Evolutionary conservation across 176 grass and related monocot genomes (phyloP).

Genomic region (Carex pumila): DNA sequence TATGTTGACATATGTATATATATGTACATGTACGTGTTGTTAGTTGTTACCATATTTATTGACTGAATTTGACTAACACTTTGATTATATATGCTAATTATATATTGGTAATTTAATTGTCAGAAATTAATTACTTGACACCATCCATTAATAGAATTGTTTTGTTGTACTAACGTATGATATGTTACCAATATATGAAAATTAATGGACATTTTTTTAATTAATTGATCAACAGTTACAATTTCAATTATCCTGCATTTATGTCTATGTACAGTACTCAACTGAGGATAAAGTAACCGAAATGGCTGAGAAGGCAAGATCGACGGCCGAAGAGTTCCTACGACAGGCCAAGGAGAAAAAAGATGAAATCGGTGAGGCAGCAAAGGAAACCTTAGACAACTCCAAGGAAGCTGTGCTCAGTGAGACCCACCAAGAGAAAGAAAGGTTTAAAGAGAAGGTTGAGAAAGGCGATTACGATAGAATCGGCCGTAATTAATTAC

Average conservation of each 20-base stretch:
- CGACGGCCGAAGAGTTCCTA: slow-evolving; percentile 75
- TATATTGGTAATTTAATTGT: background rate
- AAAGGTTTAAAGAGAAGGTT: slow-evolving; percentile 50
- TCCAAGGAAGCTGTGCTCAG: slow-evolving; percentile 53
- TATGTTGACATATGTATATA: too few relatives aligned
- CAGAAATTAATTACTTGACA: background rate
- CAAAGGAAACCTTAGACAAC: slow-evolving; percentile 49
- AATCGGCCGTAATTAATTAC: background rate
- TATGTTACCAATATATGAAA: background rate
- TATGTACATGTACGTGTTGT: too few relatives aligned
- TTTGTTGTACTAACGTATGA: background rate
- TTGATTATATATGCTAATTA: background rate
- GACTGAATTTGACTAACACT: too few relatives aligned
- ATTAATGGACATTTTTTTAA: background rate
- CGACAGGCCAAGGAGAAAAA: slow-evolving; percentile 80
- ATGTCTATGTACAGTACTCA: slow-evolving; percentile 20
- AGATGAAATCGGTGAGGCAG: slow-evolving; percentile 30
- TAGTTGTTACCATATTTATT: too few relatives aligned
- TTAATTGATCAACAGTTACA: background rate
- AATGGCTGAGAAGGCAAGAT: slow-evolving; percentile 54
- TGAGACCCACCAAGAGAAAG: slow-evolving; percentile 42
- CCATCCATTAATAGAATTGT: too few relatives aligned
- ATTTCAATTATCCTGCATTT: background rate
- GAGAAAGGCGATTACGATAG: slow-evolving; percentile 52
- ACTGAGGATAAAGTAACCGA: slow-evolving; percentile 35